phyloP scores from a whole-genome alignment of 73 alveolate genomes.

The Tetrahymena elliotti region DNA sequence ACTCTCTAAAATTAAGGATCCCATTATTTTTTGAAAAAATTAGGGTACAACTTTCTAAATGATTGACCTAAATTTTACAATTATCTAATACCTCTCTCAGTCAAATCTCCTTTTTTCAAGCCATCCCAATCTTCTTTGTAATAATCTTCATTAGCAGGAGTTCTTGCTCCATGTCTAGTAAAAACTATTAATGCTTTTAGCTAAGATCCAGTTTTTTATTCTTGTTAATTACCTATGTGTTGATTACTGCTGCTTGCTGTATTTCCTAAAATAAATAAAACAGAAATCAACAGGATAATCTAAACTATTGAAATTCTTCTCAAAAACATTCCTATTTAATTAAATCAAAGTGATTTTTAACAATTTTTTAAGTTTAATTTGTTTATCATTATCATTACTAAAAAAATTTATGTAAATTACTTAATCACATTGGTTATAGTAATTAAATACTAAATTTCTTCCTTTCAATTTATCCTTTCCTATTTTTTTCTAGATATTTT shows the following conservation, averaged over 20 bases:
- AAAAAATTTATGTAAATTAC: not conserved
- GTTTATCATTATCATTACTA: not conserved
- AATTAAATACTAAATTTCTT: not conserved
- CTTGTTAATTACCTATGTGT: not conserved
- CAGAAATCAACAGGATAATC: not conserved
- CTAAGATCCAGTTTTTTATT: not conserved
- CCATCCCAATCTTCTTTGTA: not conserved
- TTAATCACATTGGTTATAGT: not conserved
- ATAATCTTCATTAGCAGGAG: not conserved
- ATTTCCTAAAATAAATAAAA: not conserved
- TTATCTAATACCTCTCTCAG: not conserved
- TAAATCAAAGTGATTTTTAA: not conserved
- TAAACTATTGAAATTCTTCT: not conserved
- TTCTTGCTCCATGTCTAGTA: not conserved
- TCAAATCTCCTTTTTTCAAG: not conserved
- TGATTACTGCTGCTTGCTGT: not conserved
- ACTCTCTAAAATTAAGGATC: not conserved
- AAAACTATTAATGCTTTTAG: not conserved
- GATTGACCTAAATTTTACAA: not conserved
- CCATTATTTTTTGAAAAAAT: not conserved
- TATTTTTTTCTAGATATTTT: not conserved
- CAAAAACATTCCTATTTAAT: not conserved
- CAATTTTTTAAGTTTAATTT: not conserved
- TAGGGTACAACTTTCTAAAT: not conserved
- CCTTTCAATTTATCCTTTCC: not conserved